Base-by-base conservation (phyloP, 371 early-diverging fungal genomes). In the Vairimorpha apis region DNA sequence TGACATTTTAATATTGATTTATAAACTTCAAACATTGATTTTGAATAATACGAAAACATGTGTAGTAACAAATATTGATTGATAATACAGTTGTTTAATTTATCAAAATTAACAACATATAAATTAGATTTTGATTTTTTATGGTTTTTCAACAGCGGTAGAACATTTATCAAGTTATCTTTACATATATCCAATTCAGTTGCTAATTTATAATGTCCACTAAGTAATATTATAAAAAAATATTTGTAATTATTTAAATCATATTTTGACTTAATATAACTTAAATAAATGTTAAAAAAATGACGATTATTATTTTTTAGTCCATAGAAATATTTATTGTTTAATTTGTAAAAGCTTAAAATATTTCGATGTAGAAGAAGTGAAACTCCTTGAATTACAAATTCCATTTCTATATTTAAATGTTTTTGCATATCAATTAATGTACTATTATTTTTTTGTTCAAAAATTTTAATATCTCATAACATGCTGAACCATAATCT, bases 291-390 rank as follows among this genome's bases (percentile, higher is more conserved):
- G 21, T 63, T 30, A 23, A 58, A 76, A 43, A 45, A 72, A 30
- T 67, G 21, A 45, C 72, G 59, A 21, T 73, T 58, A 14, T 65
- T 60, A 3, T 30, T 14, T 38, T 45, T 66, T 0, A 38, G n/a
- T 51, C 29, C 41, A 45, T 76, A 76, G 13, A 56, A 32, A 33
- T 49, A 21, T 18, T 47, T 58, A 47, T 55, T 64, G 18, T 72
- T 67, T 53, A 59, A 70, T 45, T 51, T 58, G 37, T 74, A 71
- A 60, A 53, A 76, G 7, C 27, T 70, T 47, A 76, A 72, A 64
- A 76, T 60, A 23, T 72, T 58, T 27, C 72, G 43, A 38, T 76
- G 77, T 30, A 76, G 55, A 18, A 76, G 43, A 33, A 76, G 10
- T 0, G 77, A 41, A 18, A 76, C 32, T 23, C 77, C 77, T 18